Base-by-base conservation (phyloP, 2,329 filamentous ascomycete species). In the Colletotrichum caudatum region DNA sequence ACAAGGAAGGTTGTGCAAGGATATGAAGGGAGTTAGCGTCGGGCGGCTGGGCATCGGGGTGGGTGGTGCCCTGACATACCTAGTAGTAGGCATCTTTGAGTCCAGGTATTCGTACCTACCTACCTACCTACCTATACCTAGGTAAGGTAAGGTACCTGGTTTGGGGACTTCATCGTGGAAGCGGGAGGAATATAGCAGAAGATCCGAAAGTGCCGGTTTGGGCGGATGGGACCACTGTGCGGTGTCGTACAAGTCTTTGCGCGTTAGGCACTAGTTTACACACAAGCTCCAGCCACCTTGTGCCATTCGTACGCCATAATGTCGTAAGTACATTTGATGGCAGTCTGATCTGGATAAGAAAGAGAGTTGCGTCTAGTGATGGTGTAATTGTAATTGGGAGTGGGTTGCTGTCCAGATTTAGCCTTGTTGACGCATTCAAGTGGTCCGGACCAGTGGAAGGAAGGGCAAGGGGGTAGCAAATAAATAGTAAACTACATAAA, bases 231-330 rank as follows among this genome's bases (percentile, higher is more conserved):
- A 51, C 39, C 41, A 26, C 6, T 20, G 18, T 12, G n/a, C n/a
- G n/a, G n/a, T n/a, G 29, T n/a, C 35, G 20, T 41, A 26, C 4
- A 23, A 48, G 14, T 39, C 50, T 57, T 51, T 64, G 33, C 2
- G 20, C 1, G 44, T 46, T 16, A 29, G 29, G 29, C 29, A 29
- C 29, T 29, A 29, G 29, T 29, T 29, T 29, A 29, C 3, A 29
- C 50, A 54, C 58, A 59, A 29, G 58, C 69, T 54, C 64, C 48
- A 54, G 51, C 58, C 54, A n/a, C 33, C 4, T 12, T 37, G 59
- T 63, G 12, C 69, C 29, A 29, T 29, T 29, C 29, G 29, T 35
- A 60, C 46, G 64, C 50, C 33, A 37, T 41, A 11, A 61, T 62
- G 14, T 5, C 20, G 41, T 20, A 66, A 18, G 50, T n/a, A 57